Evolutionary conservation across 2,329 filamentous ascomycete genomes (phyloP), one percentile per base, ranked within the genome.

Genomic region (Aspergillus novofumigatus): DNA sequence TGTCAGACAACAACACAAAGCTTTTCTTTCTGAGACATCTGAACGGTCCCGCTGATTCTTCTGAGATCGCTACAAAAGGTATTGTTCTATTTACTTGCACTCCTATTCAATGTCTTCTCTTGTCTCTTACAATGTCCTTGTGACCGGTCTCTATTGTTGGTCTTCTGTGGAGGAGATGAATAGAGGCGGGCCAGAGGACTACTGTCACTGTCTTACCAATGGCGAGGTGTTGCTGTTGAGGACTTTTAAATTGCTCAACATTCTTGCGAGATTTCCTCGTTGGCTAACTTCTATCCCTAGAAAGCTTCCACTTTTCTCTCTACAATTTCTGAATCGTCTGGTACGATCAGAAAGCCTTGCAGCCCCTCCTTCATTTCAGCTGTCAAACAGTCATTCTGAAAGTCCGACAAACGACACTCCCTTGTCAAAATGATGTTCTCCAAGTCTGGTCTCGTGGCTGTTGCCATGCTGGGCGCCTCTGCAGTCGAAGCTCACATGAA

Each of bases 401-500:
- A 42, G 42, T 45, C 42, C 50, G 49, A 47, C 63, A 61, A 59
- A 52, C 57, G 53, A 58, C 53, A 52, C 50, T 20, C 3, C 47
- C 32, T 44, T 21, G 49, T 59, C 65, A 67, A 53, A 42, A 72
- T 56, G 51, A 65, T 75, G 72, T 64, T 70, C 58, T 62, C 62
- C 64, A 70, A 70, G 51, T 59, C 65, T 20, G 56, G 55, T 51
- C 7, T 72, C 29, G 47, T 70, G 47, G 59, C 64, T 51, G 72
- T 83, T 67, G 78, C 80, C 64, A 64, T 83, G 58, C 81, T 84
- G 38, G 71, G 79, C 47, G 80, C 82, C 64, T 76, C 84, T 59
- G 65, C 83, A 54, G 83, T 81, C 65, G 82, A 84, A 51, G 91
- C 89, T 47, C 94, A 97, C 74, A 88, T 97, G 81, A 77, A 83